These are phyloP conservation scores for Candida saitoana DNA, from an alignment of 805 yeast genomes.

Conservation along the genomic window DNA sequence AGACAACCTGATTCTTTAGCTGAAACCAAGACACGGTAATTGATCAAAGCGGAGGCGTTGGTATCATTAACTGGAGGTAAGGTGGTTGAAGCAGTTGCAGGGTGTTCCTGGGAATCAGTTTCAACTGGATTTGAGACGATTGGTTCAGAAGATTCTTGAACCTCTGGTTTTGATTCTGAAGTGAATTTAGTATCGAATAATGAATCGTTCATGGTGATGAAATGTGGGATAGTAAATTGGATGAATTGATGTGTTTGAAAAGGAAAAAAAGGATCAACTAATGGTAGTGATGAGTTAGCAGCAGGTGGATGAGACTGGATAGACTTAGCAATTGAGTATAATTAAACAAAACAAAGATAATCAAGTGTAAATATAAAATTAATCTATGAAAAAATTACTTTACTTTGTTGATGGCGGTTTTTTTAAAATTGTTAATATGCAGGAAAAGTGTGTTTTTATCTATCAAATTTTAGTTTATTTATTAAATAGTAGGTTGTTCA, in stretches of 20 bases:
- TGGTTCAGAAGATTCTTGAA: conserved; percentile 4
- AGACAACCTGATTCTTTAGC: conserved; percentile 87
- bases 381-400: no score
- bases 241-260: no score
- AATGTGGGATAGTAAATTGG: not conserved
- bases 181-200: conserved; percentile 32
- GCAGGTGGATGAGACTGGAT: no score
- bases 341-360: no score
- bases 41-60: conserved; percentile 30
- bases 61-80: conserved; percentile 27
- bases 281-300: not conserved
- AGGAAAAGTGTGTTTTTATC: no score
- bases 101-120: conserved; percentile 3
- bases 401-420: not conserved
- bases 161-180: conserved; percentile 7
- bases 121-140: conserved; percentile 2
- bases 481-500: no score
- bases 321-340: no score
- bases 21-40: conserved; percentile 61
- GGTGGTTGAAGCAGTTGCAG: conserved; percentile 10
- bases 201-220: conserved; percentile 25
- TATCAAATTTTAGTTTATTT: no score
- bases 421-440: not conserved
- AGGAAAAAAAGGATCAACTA: not conserved
- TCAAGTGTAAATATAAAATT: no score